Conservation (phyloP, 495 filamentous ascomycete species). For the Aspergillus bridgeri region DNA sequence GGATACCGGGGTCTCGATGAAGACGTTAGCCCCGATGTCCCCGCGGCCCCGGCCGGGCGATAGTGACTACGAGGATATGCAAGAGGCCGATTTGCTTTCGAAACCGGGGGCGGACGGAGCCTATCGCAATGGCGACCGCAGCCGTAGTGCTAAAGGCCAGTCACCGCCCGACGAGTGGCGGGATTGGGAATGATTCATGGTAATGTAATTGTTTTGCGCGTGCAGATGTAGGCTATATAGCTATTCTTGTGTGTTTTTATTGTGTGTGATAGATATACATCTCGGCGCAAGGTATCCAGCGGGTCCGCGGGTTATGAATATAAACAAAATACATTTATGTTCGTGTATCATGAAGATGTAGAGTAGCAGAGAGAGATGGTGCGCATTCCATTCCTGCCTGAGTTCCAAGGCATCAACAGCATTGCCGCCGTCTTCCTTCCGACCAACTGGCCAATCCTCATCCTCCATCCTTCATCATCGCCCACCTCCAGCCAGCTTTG, state of each 20-base stretch:
- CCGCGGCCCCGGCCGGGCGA: constrained; percentile 44
- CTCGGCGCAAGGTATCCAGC: background rate
- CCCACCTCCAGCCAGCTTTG: background rate
- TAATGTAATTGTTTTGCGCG: background rate
- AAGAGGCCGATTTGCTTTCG: constrained; percentile 19
- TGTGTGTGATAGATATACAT: background rate
- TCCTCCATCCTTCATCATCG: background rate
- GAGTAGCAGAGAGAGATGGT: no score
- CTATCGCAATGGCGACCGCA: background rate
- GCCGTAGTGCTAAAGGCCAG: background rate
- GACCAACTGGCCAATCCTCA: constrained; percentile 1
- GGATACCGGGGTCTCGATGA: constrained; percentile 51
- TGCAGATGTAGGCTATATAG: background rate
- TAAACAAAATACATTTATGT: background rate
- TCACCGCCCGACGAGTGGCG: constrained; percentile 38
- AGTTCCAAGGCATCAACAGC: constrained; percentile 4
- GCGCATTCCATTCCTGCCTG: constrained; percentile 12
- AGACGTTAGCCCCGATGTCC: constrained; percentile 45
- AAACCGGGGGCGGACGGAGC: constrained; percentile 11
- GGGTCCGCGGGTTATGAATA: background rate
- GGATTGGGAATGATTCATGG: constrained; percentile 37
- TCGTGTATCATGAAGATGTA: background rate
- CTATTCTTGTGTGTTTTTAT: background rate
- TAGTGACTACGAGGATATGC: constrained; percentile 40
- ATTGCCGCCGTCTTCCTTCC: background rate